Conservation (phyloP, 2,329 filamentous ascomycete genomes). For the Decorospora gaudefroyi region DNA sequence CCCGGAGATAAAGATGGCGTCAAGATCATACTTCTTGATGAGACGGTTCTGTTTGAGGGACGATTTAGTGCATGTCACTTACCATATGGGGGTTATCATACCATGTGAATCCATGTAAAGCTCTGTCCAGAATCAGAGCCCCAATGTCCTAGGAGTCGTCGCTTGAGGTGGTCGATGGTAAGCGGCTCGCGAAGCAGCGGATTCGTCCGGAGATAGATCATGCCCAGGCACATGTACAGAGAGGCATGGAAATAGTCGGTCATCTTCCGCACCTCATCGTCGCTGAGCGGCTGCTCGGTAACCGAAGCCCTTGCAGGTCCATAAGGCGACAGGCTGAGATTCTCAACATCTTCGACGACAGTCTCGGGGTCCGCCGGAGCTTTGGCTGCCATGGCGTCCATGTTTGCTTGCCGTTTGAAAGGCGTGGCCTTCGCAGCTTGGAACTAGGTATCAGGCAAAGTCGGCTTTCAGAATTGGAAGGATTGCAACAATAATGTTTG, state of each 20-base stretch:
- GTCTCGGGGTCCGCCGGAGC: constrained; percentile 32
- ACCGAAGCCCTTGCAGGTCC: constrained; percentile 69
- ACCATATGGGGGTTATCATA: constrained; percentile 1
- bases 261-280: constrained; percentile 69
- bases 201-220: constrained; percentile 79
- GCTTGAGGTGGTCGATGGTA: constrained; percentile 71
- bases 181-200: constrained; percentile 72
- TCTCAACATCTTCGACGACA: constrained; percentile 34
- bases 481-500: neutral
- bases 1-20: constrained; percentile 74
- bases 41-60: constrained; percentile 63
- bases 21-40: constrained; percentile 77
- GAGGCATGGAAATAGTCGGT: constrained; percentile 75
- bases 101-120: constrained; percentile 79
- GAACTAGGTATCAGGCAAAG: constrained; percentile 7
- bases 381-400: constrained; percentile 33
- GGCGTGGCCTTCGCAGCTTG: constrained; percentile 6
- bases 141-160: constrained; percentile 75
- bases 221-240: constrained; percentile 74
- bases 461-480: neutral
- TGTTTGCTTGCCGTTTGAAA: constrained; percentile 14
- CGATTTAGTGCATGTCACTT: neutral
- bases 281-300: constrained; percentile 62
- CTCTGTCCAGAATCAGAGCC: constrained; percentile 79
- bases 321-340: constrained; percentile 60